Percentiles rank a stretch among this genome's conserved stretches.
These are phyloP conservation scores for Annulohypoxylon maeteangense DNA, from an alignment of 495 filamentous ascomycete genomes.

Conservation along the genomic window DNA sequence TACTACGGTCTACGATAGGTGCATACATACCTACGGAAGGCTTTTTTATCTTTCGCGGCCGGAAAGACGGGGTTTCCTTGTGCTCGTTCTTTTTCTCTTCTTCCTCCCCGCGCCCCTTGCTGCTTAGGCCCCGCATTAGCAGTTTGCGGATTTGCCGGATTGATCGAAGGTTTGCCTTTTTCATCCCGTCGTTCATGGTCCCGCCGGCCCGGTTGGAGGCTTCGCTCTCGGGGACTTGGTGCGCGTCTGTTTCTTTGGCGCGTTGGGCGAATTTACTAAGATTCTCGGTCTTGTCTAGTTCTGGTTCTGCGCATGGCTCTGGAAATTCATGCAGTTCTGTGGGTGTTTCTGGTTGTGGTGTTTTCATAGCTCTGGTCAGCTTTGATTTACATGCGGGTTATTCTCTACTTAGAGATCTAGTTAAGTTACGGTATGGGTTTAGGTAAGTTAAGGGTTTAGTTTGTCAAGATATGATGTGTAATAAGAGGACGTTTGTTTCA, in stretches of 20 bases:
- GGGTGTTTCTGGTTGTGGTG: background rate
- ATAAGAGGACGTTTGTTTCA: background rate
- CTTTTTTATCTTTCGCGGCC: too few species aligned
- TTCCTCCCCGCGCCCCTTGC: background rate
- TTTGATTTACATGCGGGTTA: too few species aligned
- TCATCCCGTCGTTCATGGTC: slow-evolving; percentile 31
- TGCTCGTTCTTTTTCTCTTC: too few species aligned
- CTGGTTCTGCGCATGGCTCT: background rate
- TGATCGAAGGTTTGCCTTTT: background rate
- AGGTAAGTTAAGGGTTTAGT: background rate
- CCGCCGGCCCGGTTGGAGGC: background rate
- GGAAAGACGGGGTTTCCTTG: too few species aligned
- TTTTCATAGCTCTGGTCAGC: background rate
- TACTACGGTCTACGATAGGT: background rate
- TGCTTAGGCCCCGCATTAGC: background rate
- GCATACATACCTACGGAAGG: too few species aligned
- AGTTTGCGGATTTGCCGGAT: background rate
- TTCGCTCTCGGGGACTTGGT: background rate
- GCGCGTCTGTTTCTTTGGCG: background rate
- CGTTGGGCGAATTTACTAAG: background rate
- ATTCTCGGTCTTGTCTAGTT: background rate
- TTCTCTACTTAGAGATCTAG: too few species aligned
- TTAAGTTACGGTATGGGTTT: background rate
- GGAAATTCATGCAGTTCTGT: background rate
- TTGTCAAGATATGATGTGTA: background rate